Evolutionary conservation across 1,284 basidiomycete genomes (phyloP), one percentile per base, ranked within the genome.

Genomic region (Ceratobasidium papillatum): DNA sequence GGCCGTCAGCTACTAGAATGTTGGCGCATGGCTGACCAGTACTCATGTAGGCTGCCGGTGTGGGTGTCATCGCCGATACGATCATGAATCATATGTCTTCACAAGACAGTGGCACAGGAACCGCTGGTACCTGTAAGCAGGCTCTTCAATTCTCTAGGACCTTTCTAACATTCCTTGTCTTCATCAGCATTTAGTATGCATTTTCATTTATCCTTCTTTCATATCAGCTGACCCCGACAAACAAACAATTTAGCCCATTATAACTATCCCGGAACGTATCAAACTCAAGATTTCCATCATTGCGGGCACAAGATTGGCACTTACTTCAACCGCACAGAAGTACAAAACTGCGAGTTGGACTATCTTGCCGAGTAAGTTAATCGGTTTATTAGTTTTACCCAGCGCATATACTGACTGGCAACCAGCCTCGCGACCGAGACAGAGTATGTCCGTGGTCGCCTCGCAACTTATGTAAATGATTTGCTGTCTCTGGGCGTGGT

Each of bases 381-480:
- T 36, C 8, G 47, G 1, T 25, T 63, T 32, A 34, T 14, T 38
- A 71, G 17, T 74, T 75, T 32, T 75, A 22, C 4, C 9, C 9
- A 11, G 19, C 56, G 32, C 56, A 59, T 59, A 36, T 34, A 59
- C 25, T 32, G 34, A 66, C 0, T 14, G n/a, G 41, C 51, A 12
- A 62, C 59, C 14, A 58, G 80, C 73, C 76, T 82, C 25, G 88
- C 85, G 0, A 91, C 90, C 0, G 88, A 89, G 1, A 88, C 88
- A 0, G 86, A 87, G 69, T 86, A 88, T 75, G 89, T 91, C 32
- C 84, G 87, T 41, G 80, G 80, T 0, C 80, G 83, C 8, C 84
- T 91, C 0, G 89, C 88, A 0, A 77, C 81, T 22, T 91, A 90
- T 79, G 87, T 79, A 1, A 89, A 90, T 76, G 88, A 91, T 68